Conservation (phyloP, 2,329 filamentous ascomycete genomes). For the Botrytis squamosa region DNA sequence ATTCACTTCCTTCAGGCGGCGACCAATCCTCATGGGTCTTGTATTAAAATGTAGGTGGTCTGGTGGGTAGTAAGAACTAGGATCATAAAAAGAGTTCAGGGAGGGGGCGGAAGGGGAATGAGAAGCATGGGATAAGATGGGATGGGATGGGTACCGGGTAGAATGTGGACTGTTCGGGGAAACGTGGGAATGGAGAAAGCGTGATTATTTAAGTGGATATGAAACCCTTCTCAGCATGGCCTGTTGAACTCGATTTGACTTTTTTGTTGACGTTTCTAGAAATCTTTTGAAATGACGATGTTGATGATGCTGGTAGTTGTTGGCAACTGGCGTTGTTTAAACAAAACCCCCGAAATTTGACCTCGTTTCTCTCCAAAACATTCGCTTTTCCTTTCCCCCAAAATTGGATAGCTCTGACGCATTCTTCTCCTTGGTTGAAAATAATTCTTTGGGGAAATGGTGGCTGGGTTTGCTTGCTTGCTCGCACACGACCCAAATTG, state of each 20-base stretch:
- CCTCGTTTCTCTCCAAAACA: neutral
- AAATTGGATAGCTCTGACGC: neutral
- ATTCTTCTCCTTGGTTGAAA: neutral
- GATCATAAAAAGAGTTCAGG: constrained; percentile 6
- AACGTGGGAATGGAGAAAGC: constrained; percentile 18
- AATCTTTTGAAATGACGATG: neutral
- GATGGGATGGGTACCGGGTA: constrained; percentile 6
- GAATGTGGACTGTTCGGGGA: constrained; percentile 14
- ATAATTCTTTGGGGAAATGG: constrained; percentile 14
- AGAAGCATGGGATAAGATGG: constrained; percentile 1
- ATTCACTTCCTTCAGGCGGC: constrained; percentile 18
- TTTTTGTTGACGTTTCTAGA: neutral
- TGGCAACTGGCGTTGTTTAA: neutral
- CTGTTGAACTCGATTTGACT: neutral
- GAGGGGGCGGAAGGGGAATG: constrained; percentile 2
- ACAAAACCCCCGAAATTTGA: neutral
- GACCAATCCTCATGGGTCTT: constrained; percentile 17
- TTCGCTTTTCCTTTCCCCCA: neutral
- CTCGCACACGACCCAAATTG: constrained; percentile 18
- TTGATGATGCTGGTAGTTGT: neutral
- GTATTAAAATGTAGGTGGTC: neutral
- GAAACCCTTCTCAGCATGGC: neutral
- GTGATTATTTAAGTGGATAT: constrained; percentile 3
- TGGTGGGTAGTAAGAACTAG: constrained; percentile 12
- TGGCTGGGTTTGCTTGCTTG: constrained; percentile 13